Conservation (phyloP, 2,329 filamentous ascomycete species). For the Colletotrichum viniferum region DNA sequence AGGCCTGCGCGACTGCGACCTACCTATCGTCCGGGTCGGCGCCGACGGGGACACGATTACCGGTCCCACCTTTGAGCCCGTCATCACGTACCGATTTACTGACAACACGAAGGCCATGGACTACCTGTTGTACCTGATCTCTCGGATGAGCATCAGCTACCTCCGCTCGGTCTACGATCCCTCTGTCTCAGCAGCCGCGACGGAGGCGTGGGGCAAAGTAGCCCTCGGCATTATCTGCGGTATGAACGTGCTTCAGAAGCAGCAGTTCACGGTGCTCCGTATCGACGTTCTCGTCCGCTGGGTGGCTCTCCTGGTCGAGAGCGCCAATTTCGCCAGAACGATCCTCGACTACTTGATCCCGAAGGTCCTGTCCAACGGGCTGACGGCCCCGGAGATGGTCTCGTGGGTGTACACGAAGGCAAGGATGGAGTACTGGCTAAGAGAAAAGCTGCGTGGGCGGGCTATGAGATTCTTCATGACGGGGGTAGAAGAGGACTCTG, state of each 20-base stretch:
- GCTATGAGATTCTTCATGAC: not conserved
- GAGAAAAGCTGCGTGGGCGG: not conserved
- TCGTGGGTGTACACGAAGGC: not conserved
- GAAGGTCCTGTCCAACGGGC: not conserved
- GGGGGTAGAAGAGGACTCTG: not conserved
- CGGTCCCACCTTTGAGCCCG: not conserved
- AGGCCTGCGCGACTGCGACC: not conserved
- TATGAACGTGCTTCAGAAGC: not conserved
- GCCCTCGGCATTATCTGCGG: conserved; percentile 5
- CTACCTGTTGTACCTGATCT: conserved; percentile 7
- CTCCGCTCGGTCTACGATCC: conserved; percentile 2
- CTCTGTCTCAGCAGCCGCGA: not conserved
- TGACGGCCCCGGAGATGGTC: not conserved
- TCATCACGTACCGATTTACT: not conserved
- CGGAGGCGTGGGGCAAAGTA: not conserved
- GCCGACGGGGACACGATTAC: not conserved
- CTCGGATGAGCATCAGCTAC: not conserved
- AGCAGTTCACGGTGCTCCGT: not conserved
- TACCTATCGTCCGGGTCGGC: not conserved
- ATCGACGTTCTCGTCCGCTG: not conserved
- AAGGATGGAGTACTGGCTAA: not conserved
- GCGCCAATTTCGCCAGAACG: not conserved
- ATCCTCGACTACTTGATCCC: conserved; percentile 5
- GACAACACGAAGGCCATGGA: not conserved
- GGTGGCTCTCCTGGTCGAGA: not conserved